Percentiles rank a stretch among this genome's conserved stretches.
Conservation (phyloP, 2,329 filamentous ascomycete species). For the Fusarium sp. region DNA sequence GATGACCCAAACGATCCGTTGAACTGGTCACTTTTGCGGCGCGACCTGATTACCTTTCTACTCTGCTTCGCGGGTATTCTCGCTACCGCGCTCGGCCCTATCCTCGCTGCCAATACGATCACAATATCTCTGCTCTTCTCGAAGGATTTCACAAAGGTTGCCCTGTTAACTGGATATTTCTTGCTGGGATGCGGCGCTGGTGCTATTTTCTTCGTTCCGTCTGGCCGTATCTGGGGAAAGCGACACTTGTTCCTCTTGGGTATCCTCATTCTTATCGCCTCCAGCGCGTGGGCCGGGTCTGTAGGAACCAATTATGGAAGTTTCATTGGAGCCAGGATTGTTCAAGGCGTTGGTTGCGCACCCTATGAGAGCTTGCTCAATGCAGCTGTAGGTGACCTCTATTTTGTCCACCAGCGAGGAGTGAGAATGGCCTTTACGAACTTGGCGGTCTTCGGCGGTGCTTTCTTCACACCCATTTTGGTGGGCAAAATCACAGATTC, state of each 20-base stretch:
- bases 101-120: constrained; percentile 88
- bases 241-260: constrained; percentile 86
- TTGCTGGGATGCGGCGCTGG: constrained; percentile 83
- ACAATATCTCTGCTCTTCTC: constrained; percentile 75
- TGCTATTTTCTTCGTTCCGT: constrained; percentile 86
- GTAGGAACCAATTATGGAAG: constrained; percentile 73
- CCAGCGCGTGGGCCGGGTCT: constrained; percentile 81
- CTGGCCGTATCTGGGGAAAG: constrained; percentile 91
- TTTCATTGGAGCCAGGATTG: constrained; percentile 79
- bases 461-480: constrained; percentile 81
- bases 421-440: constrained; percentile 84
- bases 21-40: constrained; percentile 84
- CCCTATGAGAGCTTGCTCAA: constrained; percentile 93
- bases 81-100: constrained; percentile 82
- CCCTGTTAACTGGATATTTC: constrained; percentile 87
- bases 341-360: constrained; percentile 87
- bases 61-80: constrained; percentile 85
- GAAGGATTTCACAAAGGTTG: constrained; percentile 76
- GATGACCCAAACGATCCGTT: constrained; percentile 92
- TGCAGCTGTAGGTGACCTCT: constrained; percentile 87
- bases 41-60: constrained; percentile 80
- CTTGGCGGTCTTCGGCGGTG: constrained; percentile 65
- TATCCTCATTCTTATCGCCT: constrained; percentile 75
- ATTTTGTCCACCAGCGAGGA: constrained; percentile 86
- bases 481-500: constrained; percentile 84